Evolutionary conservation across 148 eudicot species (phyloP).

Genomic region (Rhododendron henanense): DNA sequence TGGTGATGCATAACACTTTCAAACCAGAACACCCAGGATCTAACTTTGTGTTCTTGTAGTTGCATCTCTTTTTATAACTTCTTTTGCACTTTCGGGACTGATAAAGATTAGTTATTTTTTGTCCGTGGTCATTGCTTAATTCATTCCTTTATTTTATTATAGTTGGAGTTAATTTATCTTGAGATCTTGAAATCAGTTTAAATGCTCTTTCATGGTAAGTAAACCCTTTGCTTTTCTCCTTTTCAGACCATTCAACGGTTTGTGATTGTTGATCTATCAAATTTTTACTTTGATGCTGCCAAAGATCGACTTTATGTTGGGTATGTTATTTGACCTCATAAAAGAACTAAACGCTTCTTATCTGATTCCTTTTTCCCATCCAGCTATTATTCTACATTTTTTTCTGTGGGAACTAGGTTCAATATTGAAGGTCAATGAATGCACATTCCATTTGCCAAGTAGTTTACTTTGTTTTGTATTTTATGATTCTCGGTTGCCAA

Average conservation of each 20-base stretch:
- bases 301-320: constrained; percentile 97
- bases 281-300: constrained; percentile 91
- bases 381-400: neutral
- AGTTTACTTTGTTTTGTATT: neutral
- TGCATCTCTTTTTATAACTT: neutral
- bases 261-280: constrained; percentile 93
- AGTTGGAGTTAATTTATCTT: neutral
- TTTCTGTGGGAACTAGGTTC: neutral
- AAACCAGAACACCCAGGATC: neutral
- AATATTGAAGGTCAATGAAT: neutral
- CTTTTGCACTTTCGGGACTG: neutral
- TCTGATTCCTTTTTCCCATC: neutral
- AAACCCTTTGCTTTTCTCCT: neutral
- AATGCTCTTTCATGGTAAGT: neutral
- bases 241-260: constrained; percentile 86
- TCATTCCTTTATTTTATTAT: neutral
- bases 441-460: neutral
- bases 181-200: neutral
- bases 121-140: neutral
- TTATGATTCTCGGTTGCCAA: neutral
- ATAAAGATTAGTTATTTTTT: neutral
- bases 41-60: neutral
- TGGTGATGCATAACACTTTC: neutral
- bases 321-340: constrained; percentile 34
- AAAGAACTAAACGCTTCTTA: neutral